Evolutionary conservation across 2,329 filamentous ascomycete species (phyloP).

Genomic region (Epichloe baconii): DNA sequence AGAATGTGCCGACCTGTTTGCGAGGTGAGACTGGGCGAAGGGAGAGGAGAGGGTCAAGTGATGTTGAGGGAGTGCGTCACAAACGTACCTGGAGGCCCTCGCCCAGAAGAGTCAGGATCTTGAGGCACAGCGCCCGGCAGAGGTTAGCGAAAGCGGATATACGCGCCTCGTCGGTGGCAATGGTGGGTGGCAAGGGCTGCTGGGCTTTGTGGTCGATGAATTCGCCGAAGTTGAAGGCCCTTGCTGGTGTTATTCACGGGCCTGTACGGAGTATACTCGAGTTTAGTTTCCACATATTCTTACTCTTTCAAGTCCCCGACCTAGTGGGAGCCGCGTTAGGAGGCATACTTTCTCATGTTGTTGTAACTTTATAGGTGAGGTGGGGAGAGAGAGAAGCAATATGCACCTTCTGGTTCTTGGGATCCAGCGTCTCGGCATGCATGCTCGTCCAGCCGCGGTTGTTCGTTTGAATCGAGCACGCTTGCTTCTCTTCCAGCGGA

Average conservation of each 20-base stretch:
- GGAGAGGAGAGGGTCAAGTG: slow-evolving; percentile 1
- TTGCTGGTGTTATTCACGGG: slow-evolving; percentile 19
- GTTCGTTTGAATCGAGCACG: slow-evolving; percentile 62
- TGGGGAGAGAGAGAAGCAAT: neutral
- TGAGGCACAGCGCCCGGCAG: slow-evolving; percentile 61
- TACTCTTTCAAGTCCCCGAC: slow-evolving; percentile 83
- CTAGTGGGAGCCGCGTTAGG: slow-evolving; percentile 24
- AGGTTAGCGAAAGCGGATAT: slow-evolving; percentile 54
- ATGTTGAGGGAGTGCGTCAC: no score
- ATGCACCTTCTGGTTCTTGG: slow-evolving; percentile 61
- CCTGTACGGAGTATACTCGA: no score
- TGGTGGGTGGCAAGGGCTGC: slow-evolving; percentile 60
- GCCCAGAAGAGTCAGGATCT: slow-evolving; percentile 64
- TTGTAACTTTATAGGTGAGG: neutral
- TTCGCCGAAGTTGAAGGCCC: slow-evolving; percentile 84
- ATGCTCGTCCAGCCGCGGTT: slow-evolving; percentile 85
- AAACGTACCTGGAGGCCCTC: slow-evolving; percentile 53
- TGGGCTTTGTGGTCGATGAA: slow-evolving; percentile 56
- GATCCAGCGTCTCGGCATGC: slow-evolving; percentile 80
- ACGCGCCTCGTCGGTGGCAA: slow-evolving; percentile 45
- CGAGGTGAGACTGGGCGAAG: slow-evolving; percentile 1
- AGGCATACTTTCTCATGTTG: neutral
- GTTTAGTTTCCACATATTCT: neutral
- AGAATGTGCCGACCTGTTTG: slow-evolving; percentile 35
- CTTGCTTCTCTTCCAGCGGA: slow-evolving; percentile 56